Evolutionary conservation across 805 yeast genomes (phyloP).

Genomic region (Kuraishia piskuri): DNA sequence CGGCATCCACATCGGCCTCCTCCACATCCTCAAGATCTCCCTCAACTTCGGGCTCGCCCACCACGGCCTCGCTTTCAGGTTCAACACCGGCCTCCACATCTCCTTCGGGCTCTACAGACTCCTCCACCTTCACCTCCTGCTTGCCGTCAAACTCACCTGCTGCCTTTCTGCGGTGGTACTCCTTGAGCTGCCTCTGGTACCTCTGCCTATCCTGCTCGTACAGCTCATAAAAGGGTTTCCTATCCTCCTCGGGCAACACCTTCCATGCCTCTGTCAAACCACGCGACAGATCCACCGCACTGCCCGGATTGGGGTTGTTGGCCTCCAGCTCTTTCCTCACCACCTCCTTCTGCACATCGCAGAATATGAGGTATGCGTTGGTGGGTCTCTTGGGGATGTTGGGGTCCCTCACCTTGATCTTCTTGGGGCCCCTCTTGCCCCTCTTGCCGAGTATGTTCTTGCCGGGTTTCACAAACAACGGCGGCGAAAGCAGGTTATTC

Average conservation of each 20-base stretch:
- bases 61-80: neutral
- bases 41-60: neutral
- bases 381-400: conserved; percentile 83
- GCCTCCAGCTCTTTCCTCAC: conserved; percentile 50
- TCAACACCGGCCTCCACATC: neutral
- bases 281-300: conserved; percentile 57
- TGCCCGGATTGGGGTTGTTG: conserved; percentile 34
- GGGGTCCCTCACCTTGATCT: conserved; percentile 54
- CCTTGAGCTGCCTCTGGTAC: conserved; percentile 65
- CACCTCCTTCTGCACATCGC: conserved; percentile 77
- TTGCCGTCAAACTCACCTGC: conserved; percentile 2
- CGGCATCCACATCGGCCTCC: conserved; percentile 2
- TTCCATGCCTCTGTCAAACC: conserved; percentile 87
- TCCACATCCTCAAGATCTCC: conserved; percentile 5
- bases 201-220: conserved; percentile 74
- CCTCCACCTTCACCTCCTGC: conserved; percentile 6
- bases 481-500: conserved; percentile 16
- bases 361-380: conserved; percentile 80
- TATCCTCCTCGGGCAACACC: conserved; percentile 53
- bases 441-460: neutral
- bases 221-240: conserved; percentile 64
- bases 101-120: neutral
- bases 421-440: conserved; percentile 11
- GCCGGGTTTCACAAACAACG: conserved; percentile 10
- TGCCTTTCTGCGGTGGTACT: conserved; percentile 14